Conservation (phyloP, 495 filamentous ascomycete species). For the Penicillium arizonense region DNA sequence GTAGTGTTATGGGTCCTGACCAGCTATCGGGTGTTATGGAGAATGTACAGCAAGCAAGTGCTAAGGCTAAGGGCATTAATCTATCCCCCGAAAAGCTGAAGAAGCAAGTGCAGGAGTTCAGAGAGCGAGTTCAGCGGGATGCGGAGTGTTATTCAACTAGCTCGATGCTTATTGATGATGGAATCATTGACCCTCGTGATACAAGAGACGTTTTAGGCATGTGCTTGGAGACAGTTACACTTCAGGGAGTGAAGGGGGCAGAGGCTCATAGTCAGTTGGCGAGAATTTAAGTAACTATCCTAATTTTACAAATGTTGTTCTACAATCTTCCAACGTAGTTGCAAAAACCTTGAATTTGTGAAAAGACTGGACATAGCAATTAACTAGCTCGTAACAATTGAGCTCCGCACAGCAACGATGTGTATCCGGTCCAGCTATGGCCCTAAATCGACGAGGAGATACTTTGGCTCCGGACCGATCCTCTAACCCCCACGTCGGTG, state of each 20-base stretch:
- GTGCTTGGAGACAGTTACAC: slow-evolving; percentile 30
- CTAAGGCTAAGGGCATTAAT: slow-evolving; percentile 16
- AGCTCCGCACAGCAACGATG: no score
- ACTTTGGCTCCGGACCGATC: no score
- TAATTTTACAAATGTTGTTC: background rate
- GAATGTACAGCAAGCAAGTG: slow-evolving; percentile 21
- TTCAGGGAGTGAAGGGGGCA: slow-evolving; percentile 18
- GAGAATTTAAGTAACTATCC: slow-evolving; percentile 11
- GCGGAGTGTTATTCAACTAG: slow-evolving; percentile 29
- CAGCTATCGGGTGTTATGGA: slow-evolving; percentile 34
- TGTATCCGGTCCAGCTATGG: no score
- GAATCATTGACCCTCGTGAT: slow-evolving; percentile 34
- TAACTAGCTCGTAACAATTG: no score
- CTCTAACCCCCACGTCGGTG: no score
- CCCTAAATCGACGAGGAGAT: no score
- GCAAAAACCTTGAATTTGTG: background rate
- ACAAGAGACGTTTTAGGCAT: slow-evolving; percentile 33
- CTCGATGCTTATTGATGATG: slow-evolving; percentile 31
- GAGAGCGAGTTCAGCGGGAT: slow-evolving; percentile 18
- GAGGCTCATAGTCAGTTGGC: slow-evolving; percentile 18
- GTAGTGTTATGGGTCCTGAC: slow-evolving; percentile 35
- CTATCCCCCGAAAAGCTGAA: slow-evolving; percentile 20
- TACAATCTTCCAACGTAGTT: background rate
- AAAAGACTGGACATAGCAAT: background rate
- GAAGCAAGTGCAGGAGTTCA: slow-evolving; percentile 16